Conservation (phyloP, 805 yeast species). For the Cyberlindnera petersonii region DNA sequence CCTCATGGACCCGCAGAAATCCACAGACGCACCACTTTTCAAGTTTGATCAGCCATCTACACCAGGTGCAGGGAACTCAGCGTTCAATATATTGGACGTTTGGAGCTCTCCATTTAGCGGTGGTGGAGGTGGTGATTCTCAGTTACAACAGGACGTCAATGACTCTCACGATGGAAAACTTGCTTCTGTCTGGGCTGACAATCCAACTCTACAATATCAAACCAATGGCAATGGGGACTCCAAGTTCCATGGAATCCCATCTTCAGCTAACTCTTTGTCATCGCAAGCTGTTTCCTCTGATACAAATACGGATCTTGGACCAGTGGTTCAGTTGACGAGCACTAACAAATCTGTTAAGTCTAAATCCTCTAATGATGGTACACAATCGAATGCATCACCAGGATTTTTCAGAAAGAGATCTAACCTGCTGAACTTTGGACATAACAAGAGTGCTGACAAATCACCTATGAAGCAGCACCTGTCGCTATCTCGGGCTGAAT, state of each 20-base stretch:
- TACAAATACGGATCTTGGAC: conserved; percentile 8
- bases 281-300: conserved; percentile 14
- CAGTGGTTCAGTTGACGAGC: conserved; percentile 16
- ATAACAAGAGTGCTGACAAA: conserved; percentile 11
- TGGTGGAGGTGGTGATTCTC: conserved; percentile 2
- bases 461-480: conserved; percentile 20
- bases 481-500: conserved; percentile 6
- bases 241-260: conserved; percentile 3
- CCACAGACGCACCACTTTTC: conserved; percentile 2
- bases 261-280: conserved; percentile 14
- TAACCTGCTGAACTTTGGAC: conserved; percentile 35
- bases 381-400: conserved; percentile 29
- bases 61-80: conserved; percentile 3
- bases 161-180: too few relatives aligned
- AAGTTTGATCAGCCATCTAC: conserved; percentile 1
- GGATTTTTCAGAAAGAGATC: conserved; percentile 34
- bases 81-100: conserved; percentile 15
- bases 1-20: neutral
- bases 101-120: conserved; percentile 15
- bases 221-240: conserved; percentile 4
- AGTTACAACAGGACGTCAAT: too few relatives aligned
- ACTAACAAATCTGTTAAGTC: conserved; percentile 20
- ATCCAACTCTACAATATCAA: too few relatives aligned
- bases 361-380: conserved; percentile 18
- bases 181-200: too few relatives aligned